Evolutionary conservation across 1,284 basidiomycete genomes (phyloP).

Genomic region (Mixia osmundae): DNA sequence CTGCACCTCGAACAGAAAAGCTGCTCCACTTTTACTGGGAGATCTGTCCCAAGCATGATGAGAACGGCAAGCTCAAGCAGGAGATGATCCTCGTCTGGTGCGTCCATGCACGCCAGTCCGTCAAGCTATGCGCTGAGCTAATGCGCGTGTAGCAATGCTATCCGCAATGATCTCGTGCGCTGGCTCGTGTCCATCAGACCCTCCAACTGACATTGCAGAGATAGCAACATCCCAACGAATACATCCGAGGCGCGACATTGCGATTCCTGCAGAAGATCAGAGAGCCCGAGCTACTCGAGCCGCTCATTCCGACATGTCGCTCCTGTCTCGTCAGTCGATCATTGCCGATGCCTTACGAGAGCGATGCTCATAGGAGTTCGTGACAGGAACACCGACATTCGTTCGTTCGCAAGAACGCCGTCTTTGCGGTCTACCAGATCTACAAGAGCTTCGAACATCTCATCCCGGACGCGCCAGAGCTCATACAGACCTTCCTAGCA

Average conservation of each 20-base stretch:
- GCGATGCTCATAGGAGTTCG: too few relatives aligned
- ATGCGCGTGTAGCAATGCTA: slow-evolving; percentile 46
- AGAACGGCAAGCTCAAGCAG: slow-evolving; percentile 91
- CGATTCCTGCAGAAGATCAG: slow-evolving; percentile 91
- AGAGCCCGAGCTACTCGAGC: slow-evolving; percentile 85
- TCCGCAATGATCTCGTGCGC: slow-evolving; percentile 80
- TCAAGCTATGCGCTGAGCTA: not conserved
- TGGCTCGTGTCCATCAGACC: too few relatives aligned
- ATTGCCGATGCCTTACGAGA: too few relatives aligned
- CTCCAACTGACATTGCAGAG: too few relatives aligned
- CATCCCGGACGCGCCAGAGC: slow-evolving; percentile 87
- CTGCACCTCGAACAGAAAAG: not conserved
- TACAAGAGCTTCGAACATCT: slow-evolving; percentile 83
- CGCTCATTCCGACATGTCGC: slow-evolving; percentile 77
- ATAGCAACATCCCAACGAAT: slow-evolving; percentile 98
- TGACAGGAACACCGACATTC: slow-evolving; percentile 74
- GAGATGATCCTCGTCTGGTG: slow-evolving; percentile 97
- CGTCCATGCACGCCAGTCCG: not conserved
- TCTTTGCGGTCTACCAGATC: slow-evolving; percentile 86
- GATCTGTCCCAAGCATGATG: slow-evolving; percentile 94
- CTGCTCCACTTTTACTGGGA: slow-evolving; percentile 80
- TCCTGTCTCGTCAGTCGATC: slow-evolving; percentile 41
- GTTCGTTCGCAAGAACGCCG: slow-evolving; percentile 95
- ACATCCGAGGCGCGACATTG: slow-evolving; percentile 89
- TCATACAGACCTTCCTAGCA: slow-evolving; percentile 91